These are phyloP conservation scores for Syncephalastrum contaminatum DNA, from an alignment of 371 early-diverging fungal species.

Conservation along the genomic window DNA sequence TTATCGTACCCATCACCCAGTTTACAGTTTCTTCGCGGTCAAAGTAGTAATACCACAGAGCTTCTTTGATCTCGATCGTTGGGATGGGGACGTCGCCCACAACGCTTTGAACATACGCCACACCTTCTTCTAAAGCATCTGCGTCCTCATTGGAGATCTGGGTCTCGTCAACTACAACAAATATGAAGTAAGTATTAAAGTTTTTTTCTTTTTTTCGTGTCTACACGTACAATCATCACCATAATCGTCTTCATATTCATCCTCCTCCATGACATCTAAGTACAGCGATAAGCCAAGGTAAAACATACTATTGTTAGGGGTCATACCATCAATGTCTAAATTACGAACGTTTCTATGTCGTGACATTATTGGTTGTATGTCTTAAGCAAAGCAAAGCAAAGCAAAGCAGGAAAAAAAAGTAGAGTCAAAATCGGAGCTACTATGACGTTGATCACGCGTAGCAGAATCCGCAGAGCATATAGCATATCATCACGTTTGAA, in stretches of 20 bases:
- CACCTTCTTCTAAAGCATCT: constrained; percentile 52
- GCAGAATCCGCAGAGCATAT: too few species aligned
- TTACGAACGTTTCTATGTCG: constrained; percentile 75
- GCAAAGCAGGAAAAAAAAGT: too few species aligned
- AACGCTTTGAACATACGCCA: constrained; percentile 46
- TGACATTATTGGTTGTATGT: constrained; percentile 51
- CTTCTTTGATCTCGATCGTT: constrained; percentile 61
- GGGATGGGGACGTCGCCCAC: constrained; percentile 53
- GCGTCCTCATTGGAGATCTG: constrained; percentile 47
- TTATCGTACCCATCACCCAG: constrained; percentile 57
- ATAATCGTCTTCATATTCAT: constrained; percentile 58
- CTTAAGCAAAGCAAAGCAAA: too few species aligned
- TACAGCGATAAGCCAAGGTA: not conserved
- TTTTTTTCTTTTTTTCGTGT: not conserved
- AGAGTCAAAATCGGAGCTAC: too few species aligned
- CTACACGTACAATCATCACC: constrained; percentile 34
- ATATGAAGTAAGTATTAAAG: not conserved
- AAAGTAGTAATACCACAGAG: constrained; percentile 67
- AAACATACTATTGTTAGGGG: not conserved
- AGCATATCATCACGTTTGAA: too few species aligned
- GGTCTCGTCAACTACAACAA: constrained; percentile 29
- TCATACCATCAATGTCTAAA: constrained; percentile 65
- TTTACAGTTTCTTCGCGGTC: constrained; percentile 55
- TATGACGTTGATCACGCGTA: too few species aligned
- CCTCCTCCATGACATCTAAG: constrained; percentile 65